Conservation (phyloP, 768 basidiomycete species). For the Rhodosporidiobolus odoratus region DNA sequence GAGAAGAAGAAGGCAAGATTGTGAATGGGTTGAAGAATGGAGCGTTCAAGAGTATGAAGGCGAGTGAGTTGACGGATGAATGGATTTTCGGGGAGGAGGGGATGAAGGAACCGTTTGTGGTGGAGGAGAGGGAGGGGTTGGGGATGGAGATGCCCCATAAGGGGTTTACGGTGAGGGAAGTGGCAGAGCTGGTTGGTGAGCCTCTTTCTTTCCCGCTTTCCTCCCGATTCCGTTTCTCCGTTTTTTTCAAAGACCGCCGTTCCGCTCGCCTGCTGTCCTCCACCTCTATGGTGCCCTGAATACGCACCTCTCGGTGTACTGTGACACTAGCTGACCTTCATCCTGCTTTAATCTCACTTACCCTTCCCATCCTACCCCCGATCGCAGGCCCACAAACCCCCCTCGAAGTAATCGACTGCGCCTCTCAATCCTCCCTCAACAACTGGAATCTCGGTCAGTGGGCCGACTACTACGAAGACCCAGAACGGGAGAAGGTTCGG, state of each 20-base stretch:
- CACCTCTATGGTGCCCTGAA: no score
- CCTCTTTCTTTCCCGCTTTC: background rate
- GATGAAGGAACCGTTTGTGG: constrained; percentile 52
- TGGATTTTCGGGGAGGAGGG: constrained; percentile 69
- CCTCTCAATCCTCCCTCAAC: constrained; percentile 73
- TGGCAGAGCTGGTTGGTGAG: constrained; percentile 68
- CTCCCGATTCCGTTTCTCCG: background rate
- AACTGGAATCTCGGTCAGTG: constrained; percentile 88
- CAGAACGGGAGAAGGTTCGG: constrained; percentile 75
- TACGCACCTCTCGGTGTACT: no score
- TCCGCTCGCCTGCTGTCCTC: background rate
- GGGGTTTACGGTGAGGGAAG: constrained; percentile 69
- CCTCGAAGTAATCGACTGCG: constrained; percentile 91
- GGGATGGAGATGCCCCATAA: constrained; percentile 82
- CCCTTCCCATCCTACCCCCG: background rate
- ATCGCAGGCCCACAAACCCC: constrained; percentile 55
- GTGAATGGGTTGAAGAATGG: constrained; percentile 50
- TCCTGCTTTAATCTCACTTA: background rate
- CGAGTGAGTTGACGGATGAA: constrained; percentile 60
- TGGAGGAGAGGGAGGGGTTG: constrained; percentile 69
- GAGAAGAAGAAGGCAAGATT: constrained; percentile 49
- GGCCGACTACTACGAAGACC: constrained; percentile 75
- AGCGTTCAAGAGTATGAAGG: constrained; percentile 63
- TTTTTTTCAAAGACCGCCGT: background rate
- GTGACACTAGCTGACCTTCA: no score